Evolutionary conservation across 345 rosid species (phyloP).

Genomic region (Euphorbia lathyris): DNA sequence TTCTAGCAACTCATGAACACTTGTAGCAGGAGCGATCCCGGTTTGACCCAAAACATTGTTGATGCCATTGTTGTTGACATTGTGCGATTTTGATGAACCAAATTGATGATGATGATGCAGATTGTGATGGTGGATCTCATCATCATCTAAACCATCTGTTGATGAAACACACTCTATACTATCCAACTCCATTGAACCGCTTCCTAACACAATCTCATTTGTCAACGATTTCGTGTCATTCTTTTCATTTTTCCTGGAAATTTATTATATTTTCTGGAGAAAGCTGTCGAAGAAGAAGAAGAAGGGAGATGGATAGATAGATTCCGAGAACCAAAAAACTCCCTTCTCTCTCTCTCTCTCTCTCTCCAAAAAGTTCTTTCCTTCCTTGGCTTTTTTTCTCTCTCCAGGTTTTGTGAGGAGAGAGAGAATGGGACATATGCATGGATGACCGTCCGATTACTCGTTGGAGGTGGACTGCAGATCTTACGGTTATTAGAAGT

Average conservation of each 20-base stretch:
- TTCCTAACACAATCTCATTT: too few relatives aligned
- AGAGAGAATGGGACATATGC: not conserved
- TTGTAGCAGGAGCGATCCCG: conserved; percentile 42
- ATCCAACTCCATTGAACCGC: conserved; percentile 84
- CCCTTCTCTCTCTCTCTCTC: conserved; percentile 5
- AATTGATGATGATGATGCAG: conserved; percentile 46
- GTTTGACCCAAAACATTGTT: too few relatives aligned
- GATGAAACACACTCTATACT: conserved; percentile 77
- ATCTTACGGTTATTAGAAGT: conserved; percentile 1
- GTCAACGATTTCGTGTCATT: not conserved
- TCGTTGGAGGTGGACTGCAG: not conserved
- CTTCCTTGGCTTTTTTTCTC: conserved; percentile 8
- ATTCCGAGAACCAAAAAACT: conserved; percentile 11
- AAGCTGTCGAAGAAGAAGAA: not conserved
- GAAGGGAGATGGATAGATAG: not conserved
- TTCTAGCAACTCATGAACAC: conserved; percentile 71
- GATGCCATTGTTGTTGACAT: conserved; percentile 28
- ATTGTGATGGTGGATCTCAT: conserved; percentile 61
- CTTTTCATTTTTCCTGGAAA: not conserved
- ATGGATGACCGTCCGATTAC: conserved; percentile 5
- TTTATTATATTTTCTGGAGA: not conserved
- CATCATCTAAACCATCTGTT: conserved; percentile 59
- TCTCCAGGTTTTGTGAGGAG: not conserved
- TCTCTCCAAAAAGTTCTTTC: not conserved
- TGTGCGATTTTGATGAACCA: conserved; percentile 57